phyloP scores from a whole-genome alignment of 2,329 filamentous ascomycete genomes.

The Pestalotiopsis sp. region DNA sequence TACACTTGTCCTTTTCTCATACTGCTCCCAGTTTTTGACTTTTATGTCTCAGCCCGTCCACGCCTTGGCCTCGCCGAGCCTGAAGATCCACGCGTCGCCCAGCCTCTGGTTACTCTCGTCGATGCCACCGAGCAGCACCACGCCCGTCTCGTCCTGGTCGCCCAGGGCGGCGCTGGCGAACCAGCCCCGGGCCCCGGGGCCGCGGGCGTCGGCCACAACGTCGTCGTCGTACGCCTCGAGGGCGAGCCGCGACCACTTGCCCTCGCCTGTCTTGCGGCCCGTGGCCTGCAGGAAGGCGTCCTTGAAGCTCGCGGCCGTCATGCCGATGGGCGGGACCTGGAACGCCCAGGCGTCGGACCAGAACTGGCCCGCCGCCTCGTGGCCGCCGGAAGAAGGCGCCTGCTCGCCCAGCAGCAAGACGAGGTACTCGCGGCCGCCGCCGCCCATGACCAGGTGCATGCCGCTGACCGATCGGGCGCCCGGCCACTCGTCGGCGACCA shows the following conservation, averaged over 20 bases:
- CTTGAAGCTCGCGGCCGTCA: conserved; percentile 58
- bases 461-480: conserved; percentile 55
- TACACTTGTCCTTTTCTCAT: background rate
- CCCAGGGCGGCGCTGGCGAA: conserved; percentile 59
- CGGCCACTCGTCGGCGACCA: conserved; percentile 46
- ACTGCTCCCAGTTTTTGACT: background rate
- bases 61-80: conserved; percentile 41
- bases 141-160: conserved; percentile 61
- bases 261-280: conserved; percentile 58
- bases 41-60: background rate
- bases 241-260: conserved; percentile 58
- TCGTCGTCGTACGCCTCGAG: conserved; percentile 55
- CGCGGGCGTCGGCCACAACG: conserved; percentile 45
- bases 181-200: conserved; percentile 60
- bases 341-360: conserved; percentile 67
- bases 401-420: conserved; percentile 64
- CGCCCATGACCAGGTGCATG: conserved; percentile 59
- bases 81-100: conserved; percentile 68
- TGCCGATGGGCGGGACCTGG: conserved; percentile 58
- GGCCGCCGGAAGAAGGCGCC: conserved; percentile 49
- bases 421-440: conserved; percentile 64
- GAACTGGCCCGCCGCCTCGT: conserved; percentile 56
- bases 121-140: conserved; percentile 65
- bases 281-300: conserved; percentile 58
- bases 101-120: conserved; percentile 52